Conservation (phyloP, 2,329 filamentous ascomycete species). For the Xylariomycetidae sp. region DNA sequence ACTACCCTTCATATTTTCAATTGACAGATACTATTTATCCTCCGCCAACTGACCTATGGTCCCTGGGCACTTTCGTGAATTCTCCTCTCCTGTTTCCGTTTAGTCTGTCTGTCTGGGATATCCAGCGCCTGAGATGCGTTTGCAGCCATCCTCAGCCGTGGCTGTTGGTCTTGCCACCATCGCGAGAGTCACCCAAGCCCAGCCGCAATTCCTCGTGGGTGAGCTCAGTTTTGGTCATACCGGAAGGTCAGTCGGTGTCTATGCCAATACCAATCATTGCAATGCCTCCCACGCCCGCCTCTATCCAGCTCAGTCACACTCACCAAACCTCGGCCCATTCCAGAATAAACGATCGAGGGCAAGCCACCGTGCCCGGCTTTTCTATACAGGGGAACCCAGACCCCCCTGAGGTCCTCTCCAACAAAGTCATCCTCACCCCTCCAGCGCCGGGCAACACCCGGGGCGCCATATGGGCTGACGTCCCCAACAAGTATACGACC, state of each 20-base stretch:
- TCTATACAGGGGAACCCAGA: constrained; percentile 49
- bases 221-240: constrained; percentile 75
- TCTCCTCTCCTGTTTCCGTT: no score
- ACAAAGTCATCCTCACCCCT: constrained; percentile 88
- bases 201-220: constrained; percentile 64
- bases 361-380: constrained; percentile 50
- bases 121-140: constrained; percentile 48
- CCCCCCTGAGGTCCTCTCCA: constrained; percentile 66
- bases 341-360: constrained; percentile 61
- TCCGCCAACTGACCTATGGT: no score
- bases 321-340: constrained; percentile 6
- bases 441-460: constrained; percentile 80
- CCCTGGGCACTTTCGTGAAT: no score
- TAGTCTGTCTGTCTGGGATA: constrained; percentile 95
- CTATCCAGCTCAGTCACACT: no score
- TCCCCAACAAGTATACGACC: constrained; percentile 54
- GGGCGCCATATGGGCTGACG: constrained; percentile 75
- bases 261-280: no score
- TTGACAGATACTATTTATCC: no score
- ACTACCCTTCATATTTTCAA: no score
- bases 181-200: constrained; percentile 40
- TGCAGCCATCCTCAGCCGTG: constrained; percentile 30
- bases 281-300: not conserved
- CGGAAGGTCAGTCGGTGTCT: constrained; percentile 50
- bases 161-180: constrained; percentile 39